A percentile compares a stretch with the other conserved stretches of the same genome.
These are phyloP conservation scores for Dendrostoma leiphaemia DNA, from an alignment of 2,329 filamentous ascomycete genomes.

Conservation along the genomic window DNA sequence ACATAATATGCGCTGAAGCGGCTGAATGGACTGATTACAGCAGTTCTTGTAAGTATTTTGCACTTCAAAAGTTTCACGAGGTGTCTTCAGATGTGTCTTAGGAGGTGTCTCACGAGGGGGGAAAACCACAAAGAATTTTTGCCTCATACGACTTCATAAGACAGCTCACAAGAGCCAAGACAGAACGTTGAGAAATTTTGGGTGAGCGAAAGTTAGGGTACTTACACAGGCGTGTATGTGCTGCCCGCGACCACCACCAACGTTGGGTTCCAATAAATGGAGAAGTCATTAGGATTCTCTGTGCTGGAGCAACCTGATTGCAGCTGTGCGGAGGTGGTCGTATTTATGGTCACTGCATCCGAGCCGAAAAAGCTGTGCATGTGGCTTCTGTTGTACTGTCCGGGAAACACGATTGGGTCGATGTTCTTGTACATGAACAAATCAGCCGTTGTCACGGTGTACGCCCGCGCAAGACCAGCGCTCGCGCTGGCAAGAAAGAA, in stretches of 20 bases:
- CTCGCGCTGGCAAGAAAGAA: too few relatives aligned
- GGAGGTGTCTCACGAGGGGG: too few relatives aligned
- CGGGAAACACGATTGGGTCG: constrained; percentile 31
- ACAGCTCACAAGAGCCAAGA: too few relatives aligned
- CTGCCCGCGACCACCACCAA: constrained; percentile 15
- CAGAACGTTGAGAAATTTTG: too few relatives aligned
- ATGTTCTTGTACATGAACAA: constrained; percentile 34
- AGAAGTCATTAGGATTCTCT: constrained; percentile 28
- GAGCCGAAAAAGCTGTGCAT: constrained; percentile 36
- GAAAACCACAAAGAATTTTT: too few relatives aligned
- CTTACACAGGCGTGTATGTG: constrained; percentile 25
- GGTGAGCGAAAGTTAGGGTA: constrained; percentile 4
- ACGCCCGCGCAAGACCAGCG: too few relatives aligned
- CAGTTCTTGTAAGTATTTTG: too few relatives aligned
- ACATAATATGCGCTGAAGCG: constrained; percentile 24
- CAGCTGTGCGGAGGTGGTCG: constrained; percentile 29
- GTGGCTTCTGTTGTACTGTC: constrained; percentile 31
- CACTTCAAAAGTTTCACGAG: too few relatives aligned
- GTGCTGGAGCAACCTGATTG: constrained; percentile 25
- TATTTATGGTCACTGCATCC: constrained; percentile 29
- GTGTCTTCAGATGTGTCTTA: too few relatives aligned
- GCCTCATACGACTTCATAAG: too few relatives aligned
- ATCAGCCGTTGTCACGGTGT: too few relatives aligned
- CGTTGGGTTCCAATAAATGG: constrained; percentile 24
- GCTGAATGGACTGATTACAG: too few relatives aligned